These are phyloP conservation scores for Inga leiocalycina DNA, from an alignment of 306 rosid genomes.

Conservation along the genomic window DNA sequence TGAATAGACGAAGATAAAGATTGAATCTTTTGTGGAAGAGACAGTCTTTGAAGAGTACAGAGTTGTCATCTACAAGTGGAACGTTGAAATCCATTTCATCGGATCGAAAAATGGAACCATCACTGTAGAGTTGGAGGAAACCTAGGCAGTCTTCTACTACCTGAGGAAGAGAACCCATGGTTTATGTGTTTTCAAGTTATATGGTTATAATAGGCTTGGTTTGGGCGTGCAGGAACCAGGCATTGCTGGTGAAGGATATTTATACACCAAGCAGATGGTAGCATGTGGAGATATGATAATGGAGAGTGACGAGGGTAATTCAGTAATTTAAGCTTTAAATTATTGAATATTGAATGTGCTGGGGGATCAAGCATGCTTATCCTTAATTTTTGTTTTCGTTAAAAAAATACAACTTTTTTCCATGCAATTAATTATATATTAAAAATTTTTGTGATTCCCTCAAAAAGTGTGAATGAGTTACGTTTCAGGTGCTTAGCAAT, in stretches of 20 bases:
- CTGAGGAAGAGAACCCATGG: conserved; percentile 77
- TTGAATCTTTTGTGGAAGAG: conserved; percentile 53
- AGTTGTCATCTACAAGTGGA: conserved; percentile 45
- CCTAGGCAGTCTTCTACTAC: conserved; percentile 95
- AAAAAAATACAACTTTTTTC: not conserved
- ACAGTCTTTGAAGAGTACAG: conserved; percentile 59
- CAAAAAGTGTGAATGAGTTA: too few species aligned
- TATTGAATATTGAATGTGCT: not conserved
- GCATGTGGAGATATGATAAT: not conserved
- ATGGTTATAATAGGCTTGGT: not conserved
- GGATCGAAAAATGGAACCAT: conserved; percentile 74
- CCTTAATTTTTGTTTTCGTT: not conserved
- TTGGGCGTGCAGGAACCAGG: not conserved
- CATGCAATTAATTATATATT: too few species aligned
- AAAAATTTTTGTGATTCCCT: too few species aligned
- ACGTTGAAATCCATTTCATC: conserved; percentile 47
- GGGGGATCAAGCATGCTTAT: not conserved
- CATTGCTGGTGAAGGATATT: not conserved
- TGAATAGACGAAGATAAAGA: conserved; percentile 75
- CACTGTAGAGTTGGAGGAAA: conserved; percentile 74
- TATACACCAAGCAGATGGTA: not conserved
- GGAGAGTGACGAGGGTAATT: not conserved
- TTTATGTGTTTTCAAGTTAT: not conserved
- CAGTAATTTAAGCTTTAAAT: not conserved
- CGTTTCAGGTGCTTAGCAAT: fast-evolving